Evolutionary conservation across 371 early-diverging fungal species (phyloP), one percentile per base, ranked within the genome.

Genomic region (Rhizomucor pusillus): DNA sequence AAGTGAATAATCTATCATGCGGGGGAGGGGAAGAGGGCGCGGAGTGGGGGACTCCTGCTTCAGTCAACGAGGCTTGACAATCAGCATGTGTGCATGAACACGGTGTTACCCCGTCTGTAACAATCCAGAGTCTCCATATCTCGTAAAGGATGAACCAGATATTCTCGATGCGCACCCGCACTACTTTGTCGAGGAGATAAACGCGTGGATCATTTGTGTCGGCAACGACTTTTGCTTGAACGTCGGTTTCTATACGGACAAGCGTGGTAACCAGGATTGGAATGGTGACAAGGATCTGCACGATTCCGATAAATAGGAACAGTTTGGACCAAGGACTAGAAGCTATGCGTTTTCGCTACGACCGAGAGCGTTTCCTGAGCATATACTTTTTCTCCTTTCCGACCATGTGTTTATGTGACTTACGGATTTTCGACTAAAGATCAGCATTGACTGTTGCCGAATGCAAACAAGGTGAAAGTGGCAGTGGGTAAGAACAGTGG

Each of bases 131-230:
- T 18, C 43, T 53, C 60, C 60, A 60, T 5, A 54, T 10, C 23
- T 60, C 60, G 11, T 53, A 60, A 1, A 60, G 12, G 24, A 60
- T 60, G 40, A 60, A 60, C 60, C 60, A 60, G 22, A 54, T 49
- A 18, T 50, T 53, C 19, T 60, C 60, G 14, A 51, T 47, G 18
- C 48, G 52, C 10, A 58, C 59, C 12, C 48, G 59, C 20, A 47
- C n/a, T 1, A 20, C 35, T 39, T 51, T 51, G 24, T 51, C 43
- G 13, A 40, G 25, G 11, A 60, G 18, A 16, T 46, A 46, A 12
- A 19, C 16, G 0, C 24, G 29, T 14, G 34, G 20, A 18, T 45
- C 45, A 9, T 25, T 33, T 19, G n/a, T 18, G 14, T 23, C 44
- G 1, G 10, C 34, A 22, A 12, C n/a, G 9, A 9, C 10, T 19